These are phyloP conservation scores for Eucalyptus sideroxylon DNA, from an alignment of 345 rosid genomes.

Conservation along the genomic window DNA sequence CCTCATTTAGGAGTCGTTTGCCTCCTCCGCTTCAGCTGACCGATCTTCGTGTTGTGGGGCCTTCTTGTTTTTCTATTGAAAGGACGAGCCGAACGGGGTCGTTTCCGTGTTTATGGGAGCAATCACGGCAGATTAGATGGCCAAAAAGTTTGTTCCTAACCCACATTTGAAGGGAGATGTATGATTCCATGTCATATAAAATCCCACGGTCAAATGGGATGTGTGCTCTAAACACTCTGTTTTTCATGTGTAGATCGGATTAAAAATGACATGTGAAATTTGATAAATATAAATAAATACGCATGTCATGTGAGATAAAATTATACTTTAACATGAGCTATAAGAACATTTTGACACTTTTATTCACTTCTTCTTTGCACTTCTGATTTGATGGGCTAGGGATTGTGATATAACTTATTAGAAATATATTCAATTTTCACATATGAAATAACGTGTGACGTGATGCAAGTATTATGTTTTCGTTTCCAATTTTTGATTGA, in stretches of 20 bases:
- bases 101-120: too few species aligned
- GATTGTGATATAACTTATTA: neutral
- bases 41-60: neutral
- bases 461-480: neutral
- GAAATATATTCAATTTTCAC: neutral
- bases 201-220: too few species aligned
- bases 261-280: accelerated
- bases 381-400: accelerated
- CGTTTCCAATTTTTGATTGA: neutral
- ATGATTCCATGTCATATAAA: too few species aligned
- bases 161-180: accelerated
- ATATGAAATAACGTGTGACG: neutral
- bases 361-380: accelerated
- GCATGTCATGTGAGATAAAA: accelerated
- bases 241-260: accelerated
- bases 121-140: neutral
- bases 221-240: too few species aligned
- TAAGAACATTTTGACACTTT: neutral
- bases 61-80: neutral
- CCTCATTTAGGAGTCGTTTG: neutral
- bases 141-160: neutral
- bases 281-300: neutral
- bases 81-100: neutral
- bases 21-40: neutral
- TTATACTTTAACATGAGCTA: accelerated